These are phyloP conservation scores for Hapsidospora chrysogenum DNA, from an alignment of 495 filamentous ascomycete species.

Conservation along the genomic window DNA sequence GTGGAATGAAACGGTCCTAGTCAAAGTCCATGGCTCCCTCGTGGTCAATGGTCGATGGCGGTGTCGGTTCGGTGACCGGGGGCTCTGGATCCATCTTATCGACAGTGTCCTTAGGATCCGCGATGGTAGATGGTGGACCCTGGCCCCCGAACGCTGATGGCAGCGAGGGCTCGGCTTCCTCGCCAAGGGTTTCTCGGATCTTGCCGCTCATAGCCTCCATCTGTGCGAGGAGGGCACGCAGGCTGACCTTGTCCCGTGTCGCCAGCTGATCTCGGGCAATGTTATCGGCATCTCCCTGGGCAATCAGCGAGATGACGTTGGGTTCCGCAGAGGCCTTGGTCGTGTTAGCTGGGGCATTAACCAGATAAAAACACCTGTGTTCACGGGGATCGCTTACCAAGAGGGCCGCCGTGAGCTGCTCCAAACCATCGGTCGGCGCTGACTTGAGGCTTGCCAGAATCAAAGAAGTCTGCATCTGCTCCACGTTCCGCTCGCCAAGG, in stretches of 20 bases:
- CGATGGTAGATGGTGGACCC: background rate
- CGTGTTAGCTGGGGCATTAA: background rate
- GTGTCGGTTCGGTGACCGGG: slow-evolving; percentile 7
- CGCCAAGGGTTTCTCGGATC: slow-evolving; percentile 15
- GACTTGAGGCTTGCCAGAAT: slow-evolving; percentile 1
- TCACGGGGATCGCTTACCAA: background rate
- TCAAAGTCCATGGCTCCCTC: slow-evolving; percentile 11
- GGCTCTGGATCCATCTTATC: slow-evolving; percentile 2
- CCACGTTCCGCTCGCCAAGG: background rate
- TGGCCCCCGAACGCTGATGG: background rate
- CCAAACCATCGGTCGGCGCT: slow-evolving; percentile 1
- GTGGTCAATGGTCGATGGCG: slow-evolving; percentile 8
- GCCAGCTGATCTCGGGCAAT: slow-evolving; percentile 10
- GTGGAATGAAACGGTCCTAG: too few species aligned
- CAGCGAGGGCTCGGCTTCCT: slow-evolving; percentile 16
- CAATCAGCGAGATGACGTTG: slow-evolving; percentile 11
- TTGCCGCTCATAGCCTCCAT: slow-evolving; percentile 9
- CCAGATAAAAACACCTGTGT: background rate
- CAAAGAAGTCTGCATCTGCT: slow-evolving; percentile 3
- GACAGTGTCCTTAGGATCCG: slow-evolving; percentile 1
- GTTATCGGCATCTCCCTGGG: slow-evolving; percentile 13
- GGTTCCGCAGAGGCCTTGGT: background rate
- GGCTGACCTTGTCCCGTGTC: slow-evolving; percentile 8
- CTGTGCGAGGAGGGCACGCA: slow-evolving; percentile 12
- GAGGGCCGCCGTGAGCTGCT: slow-evolving; percentile 2